phyloP scores from a whole-genome alignment of 1,284 basidiomycete species.

The Laetiporus sulphureus region DNA sequence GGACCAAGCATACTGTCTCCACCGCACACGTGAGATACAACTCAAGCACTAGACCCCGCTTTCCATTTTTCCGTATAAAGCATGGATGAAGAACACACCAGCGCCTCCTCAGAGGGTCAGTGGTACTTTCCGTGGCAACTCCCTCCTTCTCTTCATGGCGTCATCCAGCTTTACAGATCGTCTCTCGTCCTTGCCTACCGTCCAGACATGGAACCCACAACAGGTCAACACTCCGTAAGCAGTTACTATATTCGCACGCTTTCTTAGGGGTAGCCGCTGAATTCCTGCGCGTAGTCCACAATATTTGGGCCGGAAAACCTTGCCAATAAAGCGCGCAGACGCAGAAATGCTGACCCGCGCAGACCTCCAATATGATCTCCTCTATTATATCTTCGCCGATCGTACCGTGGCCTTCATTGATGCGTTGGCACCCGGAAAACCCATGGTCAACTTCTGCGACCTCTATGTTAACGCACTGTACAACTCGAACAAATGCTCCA shows the following conservation, averaged over 20 bases:
- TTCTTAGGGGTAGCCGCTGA: too few relatives aligned
- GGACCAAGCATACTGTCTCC: conserved; percentile 21
- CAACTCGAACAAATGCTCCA: conserved; percentile 62
- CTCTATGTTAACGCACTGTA: conserved; percentile 71
- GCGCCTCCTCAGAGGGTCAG: conserved; percentile 28
- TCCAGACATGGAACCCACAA: conserved; percentile 25
- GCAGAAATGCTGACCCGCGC: conserved; percentile 54
- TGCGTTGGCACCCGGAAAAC: conserved; percentile 26
- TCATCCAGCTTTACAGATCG: conserved; percentile 28
- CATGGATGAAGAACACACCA: conserved; percentile 17
- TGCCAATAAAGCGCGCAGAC: conserved; percentile 51
- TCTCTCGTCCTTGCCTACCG: conserved; percentile 16
- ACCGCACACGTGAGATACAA: conserved; percentile 26
- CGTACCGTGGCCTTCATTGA: conserved; percentile 48
- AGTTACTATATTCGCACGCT: too few relatives aligned
- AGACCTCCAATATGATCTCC: conserved; percentile 74
- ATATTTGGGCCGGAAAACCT: conserved; percentile 33
- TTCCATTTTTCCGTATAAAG: conserved; percentile 24
- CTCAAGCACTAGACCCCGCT: conserved; percentile 15
- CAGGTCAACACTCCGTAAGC: conserved; percentile 28
- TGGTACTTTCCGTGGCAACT: conserved; percentile 26
- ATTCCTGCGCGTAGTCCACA: conserved; percentile 23
- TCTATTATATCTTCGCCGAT: conserved; percentile 63
- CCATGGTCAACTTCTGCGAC: conserved; percentile 57
- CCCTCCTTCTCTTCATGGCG: conserved; percentile 28